Base-by-base conservation (phyloP, 768 basidiomycete genomes). In the Chalciporus pseudorubinellus region DNA sequence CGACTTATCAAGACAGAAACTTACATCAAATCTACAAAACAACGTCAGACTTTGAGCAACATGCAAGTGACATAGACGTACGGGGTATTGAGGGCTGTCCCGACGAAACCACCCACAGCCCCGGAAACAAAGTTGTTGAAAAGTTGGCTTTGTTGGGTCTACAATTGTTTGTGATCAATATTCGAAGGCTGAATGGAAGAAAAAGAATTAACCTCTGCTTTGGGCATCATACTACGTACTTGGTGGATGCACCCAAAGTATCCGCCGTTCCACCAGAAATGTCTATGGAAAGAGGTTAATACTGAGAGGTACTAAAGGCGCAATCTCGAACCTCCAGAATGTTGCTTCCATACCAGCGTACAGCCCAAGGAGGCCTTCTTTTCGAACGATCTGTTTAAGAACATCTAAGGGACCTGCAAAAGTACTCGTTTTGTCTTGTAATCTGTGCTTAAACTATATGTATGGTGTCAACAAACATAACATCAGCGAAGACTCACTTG, bases 331-430 rank as follows among this genome's bases (percentile, higher is more conserved):
- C 91, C 95, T 82, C 95, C 95, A 98, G 74, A 98, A 95, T 2
- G 95, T 98, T 12, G 92, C 82, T 67, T 98, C 97, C 89, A 98
- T 95, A 31, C 97, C 95, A 20, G 83, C 83, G 64, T 98, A 98
- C 21, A 98, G 71, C 18, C 92, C 95, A 0, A 98, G 71, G 4
- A 89, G 44, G 24, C 95, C 95, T 29, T 92, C 85, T 52, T 85
- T 87, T 59, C 68, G 77, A 43, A 97, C 68, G 24, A 93, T 76
- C 59, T 91, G 84, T 58, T 79, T 85, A 16, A 99, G 80, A 14
- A 95, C 95, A 53, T 95, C 95, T 67, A 93, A 79, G 0, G 97
- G 95, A 3, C 97, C 95, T 21, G 84, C 83, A 72, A 85, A 98
- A 1, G 86, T 92, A 57, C 89, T 92, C 21, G 81, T 76, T 70